Conservation (phyloP, 345 rosid species). For the Aquilaria yunnanensis region DNA sequence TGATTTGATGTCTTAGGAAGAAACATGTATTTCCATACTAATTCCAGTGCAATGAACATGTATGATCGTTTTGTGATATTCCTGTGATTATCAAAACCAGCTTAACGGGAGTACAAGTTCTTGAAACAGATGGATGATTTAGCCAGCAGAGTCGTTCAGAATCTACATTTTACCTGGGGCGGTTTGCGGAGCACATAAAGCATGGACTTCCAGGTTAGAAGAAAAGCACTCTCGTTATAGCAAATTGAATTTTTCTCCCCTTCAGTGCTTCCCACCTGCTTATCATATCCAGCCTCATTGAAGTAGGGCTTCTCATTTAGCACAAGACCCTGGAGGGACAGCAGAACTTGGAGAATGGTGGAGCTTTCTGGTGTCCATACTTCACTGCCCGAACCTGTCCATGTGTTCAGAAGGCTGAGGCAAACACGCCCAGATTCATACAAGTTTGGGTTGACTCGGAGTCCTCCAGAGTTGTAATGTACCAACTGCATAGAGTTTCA, state of each 20-base stretch:
- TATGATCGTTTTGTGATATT: background rate
- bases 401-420: slow-evolving; percentile 86
- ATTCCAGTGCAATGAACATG: background rate
- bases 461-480: slow-evolving; percentile 82
- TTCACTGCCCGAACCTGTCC: slow-evolving; percentile 86
- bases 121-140: background rate
- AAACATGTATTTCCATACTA: background rate
- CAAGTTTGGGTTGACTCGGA: slow-evolving; percentile 85
- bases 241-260: slow-evolving; percentile 90
- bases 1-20: no score
- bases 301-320: slow-evolving; percentile 96
- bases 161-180: slow-evolving; percentile 53
- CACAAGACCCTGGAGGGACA: slow-evolving; percentile 95
- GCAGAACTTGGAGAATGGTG: slow-evolving; percentile 82
- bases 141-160: slow-evolving; percentile 1
- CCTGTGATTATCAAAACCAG: background rate
- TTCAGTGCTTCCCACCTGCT: slow-evolving; percentile 71
- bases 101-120: background rate
- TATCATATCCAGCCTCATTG: slow-evolving; percentile 92
- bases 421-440: slow-evolving; percentile 92
- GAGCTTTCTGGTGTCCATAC: slow-evolving; percentile 83
- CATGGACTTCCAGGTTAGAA: slow-evolving; percentile 85
- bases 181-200: slow-evolving; percentile 59
- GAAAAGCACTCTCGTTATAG: slow-evolving; percentile 84
- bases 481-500: slow-evolving; percentile 45